phyloP scores from a whole-genome alignment of 306 rosid species.

The Senna siamea region DNA sequence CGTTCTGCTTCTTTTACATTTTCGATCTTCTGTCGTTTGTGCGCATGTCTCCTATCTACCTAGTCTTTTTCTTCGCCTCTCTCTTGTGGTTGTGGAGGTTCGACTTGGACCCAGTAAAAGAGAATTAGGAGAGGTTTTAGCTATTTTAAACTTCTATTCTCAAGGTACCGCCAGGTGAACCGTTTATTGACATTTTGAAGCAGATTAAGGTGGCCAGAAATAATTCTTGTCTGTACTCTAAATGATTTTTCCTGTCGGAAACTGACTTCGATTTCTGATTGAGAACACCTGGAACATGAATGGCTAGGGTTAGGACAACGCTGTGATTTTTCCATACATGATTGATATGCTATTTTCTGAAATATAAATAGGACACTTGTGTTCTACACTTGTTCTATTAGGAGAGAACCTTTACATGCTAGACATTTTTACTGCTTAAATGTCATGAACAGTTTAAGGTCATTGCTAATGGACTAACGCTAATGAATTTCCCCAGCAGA shows the following conservation, averaged over 20 bases:
- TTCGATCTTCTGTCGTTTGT: background rate
- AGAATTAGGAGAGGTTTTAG: background rate
- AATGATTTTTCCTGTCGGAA: background rate
- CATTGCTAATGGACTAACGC: background rate
- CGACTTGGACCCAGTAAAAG: background rate
- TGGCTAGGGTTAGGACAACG: background rate
- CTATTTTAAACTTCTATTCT: background rate
- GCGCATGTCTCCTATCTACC: background rate
- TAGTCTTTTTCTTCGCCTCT: background rate
- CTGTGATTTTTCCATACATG: background rate
- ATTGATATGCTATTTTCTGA: background rate
- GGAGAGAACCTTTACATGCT: background rate
- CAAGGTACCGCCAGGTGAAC: background rate
- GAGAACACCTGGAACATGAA: background rate
- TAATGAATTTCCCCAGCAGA: background rate
- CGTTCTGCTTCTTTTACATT: background rate
- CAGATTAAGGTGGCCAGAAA: background rate
- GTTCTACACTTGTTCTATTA: background rate
- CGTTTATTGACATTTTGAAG: background rate
- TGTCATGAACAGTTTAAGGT: background rate
- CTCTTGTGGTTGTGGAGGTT: background rate
- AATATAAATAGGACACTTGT: background rate
- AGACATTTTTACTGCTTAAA: background rate
- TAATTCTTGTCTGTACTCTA: background rate
- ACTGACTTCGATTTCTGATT: background rate